phyloP scores from a whole-genome alignment of 2,329 filamentous ascomycete species.

The Nemania abortiva region DNA sequence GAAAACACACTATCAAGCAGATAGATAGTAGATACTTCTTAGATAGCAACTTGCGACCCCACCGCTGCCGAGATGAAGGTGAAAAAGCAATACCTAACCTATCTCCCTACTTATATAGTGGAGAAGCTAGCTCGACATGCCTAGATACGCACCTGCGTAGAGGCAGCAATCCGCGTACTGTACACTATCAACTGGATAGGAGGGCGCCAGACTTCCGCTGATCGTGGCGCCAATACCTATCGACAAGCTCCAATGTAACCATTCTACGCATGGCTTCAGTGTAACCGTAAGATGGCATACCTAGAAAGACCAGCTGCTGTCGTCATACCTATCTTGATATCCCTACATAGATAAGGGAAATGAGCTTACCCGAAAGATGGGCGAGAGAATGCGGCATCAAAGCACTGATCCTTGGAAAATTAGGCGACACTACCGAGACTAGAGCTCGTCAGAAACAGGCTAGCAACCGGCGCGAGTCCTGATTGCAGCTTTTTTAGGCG shows the following conservation, averaged over 20 bases:
- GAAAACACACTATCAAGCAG: not conserved
- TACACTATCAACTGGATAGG: no score
- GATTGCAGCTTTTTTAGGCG: no score
- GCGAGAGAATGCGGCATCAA: no score
- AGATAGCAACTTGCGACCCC: not conserved
- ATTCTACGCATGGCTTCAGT: no score
- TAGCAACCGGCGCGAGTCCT: no score
- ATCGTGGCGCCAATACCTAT: no score
- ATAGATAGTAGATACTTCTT: not conserved
- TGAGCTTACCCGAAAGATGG: not conserved
- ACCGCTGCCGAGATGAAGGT: not conserved
- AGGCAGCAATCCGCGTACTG: no score
- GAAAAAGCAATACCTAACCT: no score
- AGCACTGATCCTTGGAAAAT: not conserved
- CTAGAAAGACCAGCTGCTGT: no score
- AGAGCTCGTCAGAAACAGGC: not conserved
- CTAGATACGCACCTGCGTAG: not conserved
- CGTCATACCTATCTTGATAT: not conserved
- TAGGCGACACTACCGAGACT: not conserved
- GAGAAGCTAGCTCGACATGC: not conserved
- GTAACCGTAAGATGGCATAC: no score
- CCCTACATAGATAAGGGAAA: not conserved
- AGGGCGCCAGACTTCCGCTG: no score
- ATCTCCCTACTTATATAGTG: not conserved
- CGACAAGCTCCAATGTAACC: no score